Evolutionary conservation across 352 stramenopile species (phyloP).

Genomic region (Globisporangium sylvaticum): DNA sequence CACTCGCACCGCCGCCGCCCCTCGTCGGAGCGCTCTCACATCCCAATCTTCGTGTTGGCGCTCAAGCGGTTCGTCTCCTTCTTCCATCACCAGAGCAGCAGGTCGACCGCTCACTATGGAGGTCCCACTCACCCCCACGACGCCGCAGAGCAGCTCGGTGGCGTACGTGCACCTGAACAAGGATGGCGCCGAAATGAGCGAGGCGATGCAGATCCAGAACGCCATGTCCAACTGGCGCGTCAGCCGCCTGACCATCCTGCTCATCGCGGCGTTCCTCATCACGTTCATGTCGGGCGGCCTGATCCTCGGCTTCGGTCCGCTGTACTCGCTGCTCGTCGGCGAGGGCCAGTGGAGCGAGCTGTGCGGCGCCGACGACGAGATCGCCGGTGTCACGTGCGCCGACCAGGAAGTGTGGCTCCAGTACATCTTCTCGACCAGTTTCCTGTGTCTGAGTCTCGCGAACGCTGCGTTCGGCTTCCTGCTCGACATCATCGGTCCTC

Average conservation of each 20-base stretch:
- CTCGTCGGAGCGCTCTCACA: not conserved
- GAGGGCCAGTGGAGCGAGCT: slow-evolving; percentile 45
- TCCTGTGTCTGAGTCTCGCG: slow-evolving; percentile 41
- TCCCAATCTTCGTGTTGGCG: not conserved
- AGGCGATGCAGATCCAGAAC: slow-evolving; percentile 17
- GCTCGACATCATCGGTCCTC: slow-evolving; percentile 40
- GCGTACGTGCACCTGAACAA: not conserved
- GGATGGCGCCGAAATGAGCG: not conserved
- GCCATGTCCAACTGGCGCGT: slow-evolving; percentile 29
- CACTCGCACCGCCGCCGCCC: too few species aligned
- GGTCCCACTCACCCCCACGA: not conserved
- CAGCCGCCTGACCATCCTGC: slow-evolving; percentile 17
- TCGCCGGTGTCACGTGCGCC: slow-evolving; percentile 30
- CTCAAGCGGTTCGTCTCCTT: not conserved
- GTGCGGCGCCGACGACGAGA: slow-evolving; percentile 22
- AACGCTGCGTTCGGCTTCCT: slow-evolving; percentile 43
- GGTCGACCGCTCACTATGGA: not conserved
- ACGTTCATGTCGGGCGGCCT: slow-evolving; percentile 37
- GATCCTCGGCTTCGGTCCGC: slow-evolving; percentile 43
- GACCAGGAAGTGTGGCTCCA: slow-evolving; percentile 43
- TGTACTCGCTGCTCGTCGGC: slow-evolving; percentile 44
- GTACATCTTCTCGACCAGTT: slow-evolving; percentile 48
- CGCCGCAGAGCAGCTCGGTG: not conserved
- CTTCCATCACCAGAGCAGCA: not conserved
- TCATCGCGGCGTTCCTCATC: slow-evolving; percentile 26